A percentile compares a stretch with the other conserved stretches of the same genome.
phyloP scores from a whole-genome alignment of 2,329 filamentous ascomycete genomes.

The Emmonsia crescens region DNA sequence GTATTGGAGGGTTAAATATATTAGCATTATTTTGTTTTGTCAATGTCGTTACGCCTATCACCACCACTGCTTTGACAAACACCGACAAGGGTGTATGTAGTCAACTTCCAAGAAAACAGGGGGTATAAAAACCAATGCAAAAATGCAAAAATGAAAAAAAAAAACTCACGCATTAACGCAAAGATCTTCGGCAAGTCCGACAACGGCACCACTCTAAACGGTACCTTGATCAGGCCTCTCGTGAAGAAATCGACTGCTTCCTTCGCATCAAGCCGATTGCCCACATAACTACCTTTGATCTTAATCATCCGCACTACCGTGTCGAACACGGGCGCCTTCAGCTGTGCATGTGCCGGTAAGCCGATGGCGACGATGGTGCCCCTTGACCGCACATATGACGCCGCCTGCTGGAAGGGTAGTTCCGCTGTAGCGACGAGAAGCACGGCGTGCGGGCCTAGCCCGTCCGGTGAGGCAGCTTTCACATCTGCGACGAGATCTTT shows the following conservation, averaged over 20 bases:
- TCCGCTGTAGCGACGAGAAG: constrained; percentile 77
- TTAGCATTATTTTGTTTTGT: constrained; percentile 11
- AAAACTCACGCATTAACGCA: constrained; percentile 50
- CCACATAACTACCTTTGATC: constrained; percentile 90
- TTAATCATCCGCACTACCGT: constrained; percentile 81
- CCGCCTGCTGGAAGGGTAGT: constrained; percentile 91
- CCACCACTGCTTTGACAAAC: too few relatives aligned
- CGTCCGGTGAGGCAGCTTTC: constrained; percentile 66
- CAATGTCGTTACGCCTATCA: not conserved
- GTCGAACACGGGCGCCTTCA: constrained; percentile 79
- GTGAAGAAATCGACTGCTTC: constrained; percentile 88
- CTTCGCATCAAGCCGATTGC: constrained; percentile 75
- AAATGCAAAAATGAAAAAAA: not conserved
- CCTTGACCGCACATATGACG: constrained; percentile 71
- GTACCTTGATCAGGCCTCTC: constrained; percentile 72
- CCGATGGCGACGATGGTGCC: constrained; percentile 84
- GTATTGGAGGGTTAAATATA: not conserved
- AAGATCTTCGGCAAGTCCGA: constrained; percentile 73
- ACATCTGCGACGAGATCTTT: constrained; percentile 76
- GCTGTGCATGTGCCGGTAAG: constrained; percentile 66
- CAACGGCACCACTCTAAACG: constrained; percentile 75
- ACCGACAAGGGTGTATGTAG: too few relatives aligned
- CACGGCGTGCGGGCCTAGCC: constrained; percentile 76
- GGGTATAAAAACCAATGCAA: too few relatives aligned
- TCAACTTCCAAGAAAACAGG: not conserved